A percentile compares a stretch with the other conserved stretches of the same genome.
phyloP scores from a whole-genome alignment of 768 basidiomycete genomes.

The Dendrothele bispora region DNA sequence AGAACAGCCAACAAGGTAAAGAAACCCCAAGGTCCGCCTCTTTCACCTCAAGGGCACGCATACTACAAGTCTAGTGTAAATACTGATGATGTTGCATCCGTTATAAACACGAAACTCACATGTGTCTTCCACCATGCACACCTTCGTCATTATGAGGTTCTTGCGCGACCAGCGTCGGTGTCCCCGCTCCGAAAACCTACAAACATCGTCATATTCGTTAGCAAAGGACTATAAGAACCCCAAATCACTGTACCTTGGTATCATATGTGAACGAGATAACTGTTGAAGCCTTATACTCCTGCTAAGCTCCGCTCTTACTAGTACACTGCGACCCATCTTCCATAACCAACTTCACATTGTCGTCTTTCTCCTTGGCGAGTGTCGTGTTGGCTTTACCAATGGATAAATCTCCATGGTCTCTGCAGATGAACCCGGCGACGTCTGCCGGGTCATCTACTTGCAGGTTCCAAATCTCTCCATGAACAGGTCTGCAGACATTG shows the following conservation, averaged over 20 bases:
- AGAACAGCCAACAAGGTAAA: slow-evolving; percentile 55
- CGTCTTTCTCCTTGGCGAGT: slow-evolving; percentile 27
- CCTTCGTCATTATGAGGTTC: slow-evolving; percentile 61
- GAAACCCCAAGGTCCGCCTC: slow-evolving; percentile 48
- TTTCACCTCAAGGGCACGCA: slow-evolving; percentile 71
- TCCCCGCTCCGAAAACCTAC: slow-evolving; percentile 57
- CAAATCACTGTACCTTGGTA: too few relatives aligned
- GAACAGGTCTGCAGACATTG: slow-evolving; percentile 63
- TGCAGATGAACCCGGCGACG: slow-evolving; percentile 63
- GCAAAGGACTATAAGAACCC: too few relatives aligned
- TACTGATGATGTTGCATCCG: background rate
- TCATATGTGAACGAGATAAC: slow-evolving; percentile 81
- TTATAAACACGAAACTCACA: slow-evolving; percentile 46
- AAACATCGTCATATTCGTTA: too few relatives aligned
- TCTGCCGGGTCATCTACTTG: slow-evolving; percentile 50
- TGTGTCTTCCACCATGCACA: slow-evolving; percentile 83
- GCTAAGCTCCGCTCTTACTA: slow-evolving; percentile 31
- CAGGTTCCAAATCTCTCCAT: slow-evolving; percentile 57
- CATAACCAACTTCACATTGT: slow-evolving; percentile 50
- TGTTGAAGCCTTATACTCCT: slow-evolving; percentile 54
- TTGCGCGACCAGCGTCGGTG: slow-evolving; percentile 58
- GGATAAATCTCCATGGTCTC: slow-evolving; percentile 66
- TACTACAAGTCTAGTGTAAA: slow-evolving; percentile 36
- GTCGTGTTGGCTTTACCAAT: slow-evolving; percentile 72
- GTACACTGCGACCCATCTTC: slow-evolving; percentile 67